Percentiles rank a stretch among this genome's conserved stretches.
Conservation (phyloP, 2,329 filamentous ascomycete genomes). For the Aspergillus latus region DNA sequence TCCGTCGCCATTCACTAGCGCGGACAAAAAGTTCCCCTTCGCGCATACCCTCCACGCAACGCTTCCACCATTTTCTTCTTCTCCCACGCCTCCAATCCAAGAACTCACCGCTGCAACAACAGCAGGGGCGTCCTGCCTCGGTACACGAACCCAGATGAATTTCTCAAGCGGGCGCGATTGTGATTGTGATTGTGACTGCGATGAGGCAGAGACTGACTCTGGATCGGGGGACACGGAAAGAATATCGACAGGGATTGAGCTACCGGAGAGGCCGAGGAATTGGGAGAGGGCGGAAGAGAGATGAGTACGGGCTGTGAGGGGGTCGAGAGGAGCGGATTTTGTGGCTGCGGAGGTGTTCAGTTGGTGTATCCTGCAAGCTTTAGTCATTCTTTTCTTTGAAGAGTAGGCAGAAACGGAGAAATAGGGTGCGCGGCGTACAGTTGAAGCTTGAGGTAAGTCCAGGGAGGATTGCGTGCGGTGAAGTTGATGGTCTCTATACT, state of each 20-base stretch:
- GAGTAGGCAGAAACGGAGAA: not conserved
- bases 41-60: constrained; percentile 42
- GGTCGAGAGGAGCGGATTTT: constrained; percentile 36
- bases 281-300: constrained; percentile 48
- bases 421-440: constrained; percentile 30
- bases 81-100: constrained; percentile 41
- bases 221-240: constrained; percentile 34
- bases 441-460: constrained; percentile 47
- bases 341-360: constrained; percentile 22
- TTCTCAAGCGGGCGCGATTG: constrained; percentile 11
- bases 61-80: constrained; percentile 17
- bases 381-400: constrained; percentile 7
- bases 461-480: constrained; percentile 44
- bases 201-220: not conserved
- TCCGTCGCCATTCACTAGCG: constrained; percentile 36
- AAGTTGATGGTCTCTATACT: constrained; percentile 28
- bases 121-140: constrained; percentile 44
- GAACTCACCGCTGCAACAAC: constrained; percentile 48
- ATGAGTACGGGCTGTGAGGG: constrained; percentile 48
- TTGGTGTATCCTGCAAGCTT: constrained; percentile 27
- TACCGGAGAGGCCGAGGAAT: constrained; percentile 49
- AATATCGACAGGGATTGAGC: constrained; percentile 50
- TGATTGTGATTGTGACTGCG: not conserved
- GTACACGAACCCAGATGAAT: constrained; percentile 46
- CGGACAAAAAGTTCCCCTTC: constrained; percentile 40